Percentiles rank a stretch among this genome's conserved stretches.
phyloP scores from a whole-genome alignment of 495 filamentous ascomycete genomes.

The Daldinia concentrica region DNA sequence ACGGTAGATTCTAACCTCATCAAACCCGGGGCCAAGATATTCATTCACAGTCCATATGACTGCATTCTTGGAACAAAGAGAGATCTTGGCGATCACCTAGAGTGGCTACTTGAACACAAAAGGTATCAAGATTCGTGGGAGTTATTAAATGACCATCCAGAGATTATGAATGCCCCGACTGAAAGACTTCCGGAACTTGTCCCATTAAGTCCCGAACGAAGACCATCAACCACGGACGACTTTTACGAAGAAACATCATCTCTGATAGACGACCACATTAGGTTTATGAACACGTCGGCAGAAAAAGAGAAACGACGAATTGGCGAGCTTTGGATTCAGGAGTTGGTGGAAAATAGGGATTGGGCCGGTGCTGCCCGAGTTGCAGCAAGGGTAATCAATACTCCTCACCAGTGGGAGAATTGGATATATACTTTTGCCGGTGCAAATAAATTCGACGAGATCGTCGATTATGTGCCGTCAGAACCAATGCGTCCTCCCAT shows the following conservation, averaged over 20 bases:
- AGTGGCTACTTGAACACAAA: conserved; percentile 81
- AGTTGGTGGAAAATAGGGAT: conserved; percentile 73
- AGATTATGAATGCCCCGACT: conserved; percentile 62
- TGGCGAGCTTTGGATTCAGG: conserved; percentile 91
- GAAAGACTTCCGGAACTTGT: conserved; percentile 48
- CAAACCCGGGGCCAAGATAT: conserved; percentile 85
- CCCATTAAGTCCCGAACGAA: conserved; percentile 58
- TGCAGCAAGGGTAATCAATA: conserved; percentile 81
- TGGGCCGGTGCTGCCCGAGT: conserved; percentile 81
- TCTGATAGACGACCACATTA: conserved; percentile 61
- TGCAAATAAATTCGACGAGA: conserved; percentile 85
- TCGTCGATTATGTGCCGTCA: conserved; percentile 82
- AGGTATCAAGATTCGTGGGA: conserved; percentile 89
- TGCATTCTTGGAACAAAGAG: conserved; percentile 87
- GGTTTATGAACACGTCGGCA: conserved; percentile 63
- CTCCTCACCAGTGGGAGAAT: conserved; percentile 87
- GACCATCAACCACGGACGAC: conserved; percentile 67
- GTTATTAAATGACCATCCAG: conserved; percentile 84
- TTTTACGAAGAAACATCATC: conserved; percentile 83
- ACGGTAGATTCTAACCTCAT: conserved; percentile 57
- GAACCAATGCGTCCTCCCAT: conserved; percentile 78
- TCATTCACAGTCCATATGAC: conserved; percentile 96
- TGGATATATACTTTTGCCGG: conserved; percentile 93
- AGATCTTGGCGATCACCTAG: conserved; percentile 82
- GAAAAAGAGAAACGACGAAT: conserved; percentile 92